Conservation (phyloP, 768 basidiomycete genomes). For the Royoungia palumana region DNA sequence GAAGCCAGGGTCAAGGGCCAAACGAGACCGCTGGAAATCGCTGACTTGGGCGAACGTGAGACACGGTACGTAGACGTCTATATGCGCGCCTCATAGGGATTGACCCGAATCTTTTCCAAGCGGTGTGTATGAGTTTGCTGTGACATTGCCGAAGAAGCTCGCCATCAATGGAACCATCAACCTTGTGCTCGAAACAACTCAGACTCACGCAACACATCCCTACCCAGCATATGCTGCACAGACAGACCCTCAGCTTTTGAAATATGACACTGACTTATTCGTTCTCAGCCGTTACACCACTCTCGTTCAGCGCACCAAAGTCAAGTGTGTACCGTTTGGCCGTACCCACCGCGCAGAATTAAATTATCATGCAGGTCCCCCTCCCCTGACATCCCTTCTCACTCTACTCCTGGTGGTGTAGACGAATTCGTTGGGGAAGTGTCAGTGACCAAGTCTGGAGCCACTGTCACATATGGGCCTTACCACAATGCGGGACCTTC, state of each 20-base stretch:
- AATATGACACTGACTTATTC: conserved; percentile 74
- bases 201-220: conserved; percentile 74
- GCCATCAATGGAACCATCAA: conserved; percentile 60
- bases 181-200: conserved; percentile 74
- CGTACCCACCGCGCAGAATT: not conserved
- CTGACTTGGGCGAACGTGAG: conserved; percentile 46
- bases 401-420: conserved; percentile 62
- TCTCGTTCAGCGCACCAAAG: conserved; percentile 78
- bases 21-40: conserved; percentile 46
- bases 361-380: conserved; percentile 50
- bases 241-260: conserved; percentile 72
- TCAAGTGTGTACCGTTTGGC: conserved; percentile 54
- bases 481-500: conserved; percentile 73
- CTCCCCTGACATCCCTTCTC: conserved; percentile 65
- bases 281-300: conserved; percentile 84
- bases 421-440: conserved; percentile 59
- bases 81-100: conserved; percentile 2
- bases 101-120: conserved; percentile 32
- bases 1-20: conserved; percentile 81
- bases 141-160: conserved; percentile 61
- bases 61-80: conserved; percentile 44
- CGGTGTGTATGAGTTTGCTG: conserved; percentile 52
- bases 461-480: conserved; percentile 86
- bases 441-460: conserved; percentile 67
- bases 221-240: conserved; percentile 74